phyloP scores from a whole-genome alignment of 1,139 yeast species.

The Taphrina deformans region DNA sequence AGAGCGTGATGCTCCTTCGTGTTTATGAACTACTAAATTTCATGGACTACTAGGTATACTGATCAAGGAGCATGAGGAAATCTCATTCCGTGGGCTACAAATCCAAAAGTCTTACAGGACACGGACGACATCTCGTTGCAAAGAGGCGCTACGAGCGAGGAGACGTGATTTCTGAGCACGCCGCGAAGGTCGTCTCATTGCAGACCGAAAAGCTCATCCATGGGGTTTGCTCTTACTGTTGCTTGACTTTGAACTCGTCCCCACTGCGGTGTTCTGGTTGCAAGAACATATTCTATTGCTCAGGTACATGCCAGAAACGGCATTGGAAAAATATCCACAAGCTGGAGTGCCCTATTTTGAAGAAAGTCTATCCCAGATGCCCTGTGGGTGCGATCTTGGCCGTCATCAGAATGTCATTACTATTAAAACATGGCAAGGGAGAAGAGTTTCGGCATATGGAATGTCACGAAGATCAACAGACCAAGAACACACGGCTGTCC shows the following conservation, averaged over 20 bases:
- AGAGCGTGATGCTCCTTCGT: too few relatives aligned
- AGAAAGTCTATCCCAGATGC: slow-evolving; percentile 12
- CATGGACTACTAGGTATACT: too few relatives aligned
- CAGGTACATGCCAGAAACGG: slow-evolving; percentile 27
- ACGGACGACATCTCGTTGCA: slow-evolving; percentile 2
- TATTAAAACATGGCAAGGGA: not conserved
- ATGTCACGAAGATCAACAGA: not conserved
- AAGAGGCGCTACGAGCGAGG: not conserved
- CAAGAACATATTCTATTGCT: slow-evolving; percentile 5
- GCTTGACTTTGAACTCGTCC: not conserved
- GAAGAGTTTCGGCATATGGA: not conserved
- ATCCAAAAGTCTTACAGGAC: not conserved
- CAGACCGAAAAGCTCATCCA: not conserved
- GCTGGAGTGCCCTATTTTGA: slow-evolving; percentile 34
- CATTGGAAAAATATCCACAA: slow-evolving; percentile 36
- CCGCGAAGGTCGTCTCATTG: not conserved
- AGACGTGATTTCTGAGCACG: not conserved
- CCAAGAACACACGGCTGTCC: not conserved
- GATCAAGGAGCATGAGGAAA: too few relatives aligned
- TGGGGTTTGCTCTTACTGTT: not conserved
- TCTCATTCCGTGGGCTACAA: too few relatives aligned
- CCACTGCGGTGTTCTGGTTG: not conserved
- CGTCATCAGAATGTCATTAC: slow-evolving; percentile 29
- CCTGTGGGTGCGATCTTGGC: slow-evolving; percentile 30
- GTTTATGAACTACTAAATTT: too few relatives aligned